Evolutionary conservation across 1,284 basidiomycete genomes (phyloP).

Genomic region (Agaricales sp.): DNA sequence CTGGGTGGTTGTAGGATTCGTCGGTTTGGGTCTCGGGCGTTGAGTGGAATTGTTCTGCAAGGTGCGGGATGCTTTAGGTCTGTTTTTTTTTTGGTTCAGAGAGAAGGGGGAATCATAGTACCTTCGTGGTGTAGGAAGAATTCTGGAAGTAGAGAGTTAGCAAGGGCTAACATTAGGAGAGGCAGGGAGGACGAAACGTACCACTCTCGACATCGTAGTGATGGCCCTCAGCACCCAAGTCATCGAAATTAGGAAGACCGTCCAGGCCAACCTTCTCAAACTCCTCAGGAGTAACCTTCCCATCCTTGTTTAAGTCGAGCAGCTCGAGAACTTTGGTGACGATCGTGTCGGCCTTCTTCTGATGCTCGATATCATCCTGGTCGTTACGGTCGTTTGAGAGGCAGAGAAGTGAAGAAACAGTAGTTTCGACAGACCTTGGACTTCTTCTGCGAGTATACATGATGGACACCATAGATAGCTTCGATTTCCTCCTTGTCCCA

Average conservation of each 20-base stretch:
- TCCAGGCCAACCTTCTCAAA: constrained; percentile 71
- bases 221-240: constrained; percentile 84
- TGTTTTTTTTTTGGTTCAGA: not conserved
- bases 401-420: not conserved
- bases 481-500: constrained; percentile 82
- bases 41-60: constrained; percentile 77
- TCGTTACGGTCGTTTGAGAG: not conserved
- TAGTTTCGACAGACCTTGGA: constrained; percentile 46
- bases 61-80: constrained; percentile 5
- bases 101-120: constrained; percentile 15
- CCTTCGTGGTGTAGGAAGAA: constrained; percentile 94
- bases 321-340: constrained; percentile 64
- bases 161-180: not conserved
- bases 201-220: constrained; percentile 88
- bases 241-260: constrained; percentile 80
- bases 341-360: constrained; percentile 79
- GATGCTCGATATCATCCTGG: constrained; percentile 70
- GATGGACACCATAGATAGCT: constrained; percentile 92
- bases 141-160: constrained; percentile 29
- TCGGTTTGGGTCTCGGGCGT: constrained; percentile 97
- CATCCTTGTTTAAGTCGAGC: constrained; percentile 77
- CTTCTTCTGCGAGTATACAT: constrained; percentile 84
- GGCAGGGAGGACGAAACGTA: constrained; percentile 24
- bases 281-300: constrained; percentile 71
- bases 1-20: constrained; percentile 88